Evolutionary conservation across 2,329 filamentous ascomycete genomes (phyloP).

Genomic region (Trichoderma asperellum): DNA sequence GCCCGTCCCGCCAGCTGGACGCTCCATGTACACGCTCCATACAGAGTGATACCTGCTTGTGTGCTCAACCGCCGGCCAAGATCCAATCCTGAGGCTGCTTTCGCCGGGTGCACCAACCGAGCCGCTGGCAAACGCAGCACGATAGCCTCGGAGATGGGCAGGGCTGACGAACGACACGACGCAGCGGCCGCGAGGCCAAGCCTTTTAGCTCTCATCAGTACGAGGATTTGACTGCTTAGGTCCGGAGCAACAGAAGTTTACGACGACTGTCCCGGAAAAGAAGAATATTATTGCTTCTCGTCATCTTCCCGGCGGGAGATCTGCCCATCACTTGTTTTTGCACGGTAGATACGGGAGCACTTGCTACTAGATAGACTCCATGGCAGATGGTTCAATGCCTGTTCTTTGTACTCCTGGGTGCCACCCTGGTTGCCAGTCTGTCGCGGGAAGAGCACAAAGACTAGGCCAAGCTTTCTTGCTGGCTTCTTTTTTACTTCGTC

Average conservation of each 20-base stretch:
- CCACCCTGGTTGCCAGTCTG: too few species aligned
- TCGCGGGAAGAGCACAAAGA: not conserved
- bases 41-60: not conserved
- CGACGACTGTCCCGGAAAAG: not conserved
- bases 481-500: not conserved
- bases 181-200: conserved; percentile 20
- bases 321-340: not conserved
- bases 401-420: not conserved
- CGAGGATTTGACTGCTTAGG: not conserved
- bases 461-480: not conserved
- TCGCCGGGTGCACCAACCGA: conserved; percentile 26
- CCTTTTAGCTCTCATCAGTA: not conserved
- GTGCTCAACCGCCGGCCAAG: not conserved
- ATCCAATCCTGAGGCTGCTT: conserved; percentile 8
- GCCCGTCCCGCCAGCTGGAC: conserved; percentile 29
- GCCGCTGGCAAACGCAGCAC: conserved; percentile 21
- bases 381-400: not conserved
- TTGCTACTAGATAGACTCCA: not conserved
- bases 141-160: conserved; percentile 23
- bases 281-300: not conserved
- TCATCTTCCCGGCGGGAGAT: not conserved
- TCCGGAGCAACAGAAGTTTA: not conserved
- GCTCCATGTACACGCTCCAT: not conserved
- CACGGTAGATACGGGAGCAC: not conserved
- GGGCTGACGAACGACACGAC: conserved; percentile 33